Evolutionary conservation across 2,329 filamentous ascomycete species (phyloP).

Genomic region (Fusarium floridanum): DNA sequence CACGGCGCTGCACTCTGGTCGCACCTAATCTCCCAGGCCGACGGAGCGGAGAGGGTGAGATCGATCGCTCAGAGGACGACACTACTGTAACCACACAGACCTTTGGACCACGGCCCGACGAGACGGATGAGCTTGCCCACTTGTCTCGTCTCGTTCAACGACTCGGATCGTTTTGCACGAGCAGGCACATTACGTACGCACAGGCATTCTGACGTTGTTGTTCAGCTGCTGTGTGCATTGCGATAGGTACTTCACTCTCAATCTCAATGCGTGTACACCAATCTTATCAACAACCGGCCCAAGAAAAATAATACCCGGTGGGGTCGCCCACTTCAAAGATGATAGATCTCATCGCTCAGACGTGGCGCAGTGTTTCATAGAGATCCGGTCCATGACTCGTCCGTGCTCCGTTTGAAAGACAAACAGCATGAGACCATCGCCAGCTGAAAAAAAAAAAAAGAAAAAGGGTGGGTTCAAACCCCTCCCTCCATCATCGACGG

Average conservation of each 20-base stretch:
- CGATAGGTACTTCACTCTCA: neutral
- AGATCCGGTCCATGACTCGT: constrained; percentile 23
- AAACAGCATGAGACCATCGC: neutral
- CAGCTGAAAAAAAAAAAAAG: neutral
- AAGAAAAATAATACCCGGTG: neutral
- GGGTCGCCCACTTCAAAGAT: constrained; percentile 13
- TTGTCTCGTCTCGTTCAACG: neutral
- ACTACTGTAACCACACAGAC: constrained; percentile 38
- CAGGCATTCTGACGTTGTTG: constrained; percentile 3
- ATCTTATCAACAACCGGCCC: constrained; percentile 11
- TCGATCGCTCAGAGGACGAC: constrained; percentile 18
- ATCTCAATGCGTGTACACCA: constrained; percentile 1
- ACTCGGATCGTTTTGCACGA: neutral
- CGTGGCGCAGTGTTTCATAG: constrained; percentile 15
- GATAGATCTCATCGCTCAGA: constrained; percentile 32
- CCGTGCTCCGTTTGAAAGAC: neutral
- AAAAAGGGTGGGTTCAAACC: neutral
- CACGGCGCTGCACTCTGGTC: neutral
- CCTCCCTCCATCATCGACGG: constrained; percentile 14
- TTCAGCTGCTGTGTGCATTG: neutral
- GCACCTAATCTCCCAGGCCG: neutral
- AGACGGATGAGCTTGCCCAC: constrained; percentile 16
- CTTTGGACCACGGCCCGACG: constrained; percentile 12
- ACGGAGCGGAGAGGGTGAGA: constrained; percentile 23
- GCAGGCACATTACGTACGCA: neutral